Conservation (phyloP, 1,284 basidiomycete species). For the Tylopilus orsonianus region DNA sequence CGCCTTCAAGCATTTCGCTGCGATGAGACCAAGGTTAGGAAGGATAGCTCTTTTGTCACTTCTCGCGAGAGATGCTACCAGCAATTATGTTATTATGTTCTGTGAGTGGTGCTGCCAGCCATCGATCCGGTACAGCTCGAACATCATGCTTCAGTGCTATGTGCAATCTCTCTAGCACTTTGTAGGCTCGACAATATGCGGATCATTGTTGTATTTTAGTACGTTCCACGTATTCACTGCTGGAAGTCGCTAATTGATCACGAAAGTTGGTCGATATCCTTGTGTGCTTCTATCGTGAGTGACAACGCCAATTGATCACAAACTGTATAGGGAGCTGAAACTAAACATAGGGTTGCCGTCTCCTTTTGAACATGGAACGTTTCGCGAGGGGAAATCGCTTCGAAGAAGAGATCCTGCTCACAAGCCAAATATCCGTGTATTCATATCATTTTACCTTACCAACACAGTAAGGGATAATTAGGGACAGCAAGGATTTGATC, state of each 20-base stretch:
- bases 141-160: conserved; percentile 7
- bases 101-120: conserved; percentile 13
- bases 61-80: conserved; percentile 20
- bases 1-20: conserved; percentile 4
- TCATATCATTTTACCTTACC: not conserved
- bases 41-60: conserved; percentile 19
- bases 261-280: conserved; percentile 14
- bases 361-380: conserved; percentile 21
- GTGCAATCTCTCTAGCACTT: conserved; percentile 1
- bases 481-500: not conserved
- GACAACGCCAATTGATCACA: not conserved
- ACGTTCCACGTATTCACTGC: not conserved
- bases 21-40: conserved; percentile 8
- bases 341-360: conserved; percentile 17
- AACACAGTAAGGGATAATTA: not conserved
- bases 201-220: conserved; percentile 8
- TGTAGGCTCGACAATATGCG: conserved; percentile 6
- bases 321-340: not conserved
- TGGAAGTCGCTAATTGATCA: not conserved
- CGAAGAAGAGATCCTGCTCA: conserved; percentile 16
- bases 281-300: conserved; percentile 17
- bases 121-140: not conserved
- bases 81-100: conserved; percentile 11
- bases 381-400: conserved; percentile 8
- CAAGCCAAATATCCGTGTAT: conserved; percentile 16